These are phyloP conservation scores for Dothistroma septosporum DNA, from an alignment of 2,329 filamentous ascomycete species.

Conservation along the genomic window DNA sequence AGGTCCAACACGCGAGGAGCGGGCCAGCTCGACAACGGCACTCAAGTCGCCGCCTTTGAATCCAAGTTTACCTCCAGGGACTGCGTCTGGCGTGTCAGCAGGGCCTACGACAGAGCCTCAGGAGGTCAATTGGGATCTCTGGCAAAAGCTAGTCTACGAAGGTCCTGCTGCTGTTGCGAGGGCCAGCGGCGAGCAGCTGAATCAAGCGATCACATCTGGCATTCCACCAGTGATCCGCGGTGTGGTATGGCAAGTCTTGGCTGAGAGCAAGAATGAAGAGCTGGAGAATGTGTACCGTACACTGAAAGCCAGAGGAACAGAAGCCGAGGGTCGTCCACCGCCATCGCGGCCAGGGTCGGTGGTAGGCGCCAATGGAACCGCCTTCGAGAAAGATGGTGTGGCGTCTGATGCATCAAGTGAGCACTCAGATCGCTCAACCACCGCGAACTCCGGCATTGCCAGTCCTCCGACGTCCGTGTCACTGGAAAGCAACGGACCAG, in stretches of 20 bases:
- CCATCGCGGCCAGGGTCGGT: slow-evolving; percentile 22
- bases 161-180: slow-evolving; percentile 83
- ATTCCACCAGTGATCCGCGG: slow-evolving; percentile 93
- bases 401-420: slow-evolving; percentile 80
- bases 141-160: slow-evolving; percentile 94
- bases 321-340: slow-evolving; percentile 55
- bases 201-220: slow-evolving; percentile 82
- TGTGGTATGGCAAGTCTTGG: slow-evolving; percentile 98
- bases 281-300: slow-evolving; percentile 83
- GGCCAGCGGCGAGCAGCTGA: slow-evolving; percentile 84
- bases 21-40: slow-evolving; percentile 22
- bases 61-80: slow-evolving; percentile 72
- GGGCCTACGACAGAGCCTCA: slow-evolving; percentile 67
- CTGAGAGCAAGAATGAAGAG: slow-evolving; percentile 90
- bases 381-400: slow-evolving; percentile 54
- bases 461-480: slow-evolving; percentile 31
- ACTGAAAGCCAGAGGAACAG: slow-evolving; percentile 72
- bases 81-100: slow-evolving; percentile 73
- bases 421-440: slow-evolving; percentile 69
- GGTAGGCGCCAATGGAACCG: slow-evolving; percentile 50
- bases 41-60: slow-evolving; percentile 61
- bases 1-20: slow-evolving; percentile 22
- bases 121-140: slow-evolving; percentile 97
- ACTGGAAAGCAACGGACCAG: slow-evolving; percentile 37
- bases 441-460: slow-evolving; percentile 47